phyloP scores from a whole-genome alignment of 2,329 filamentous ascomycete genomes.

The Diaporthe capsici region DNA sequence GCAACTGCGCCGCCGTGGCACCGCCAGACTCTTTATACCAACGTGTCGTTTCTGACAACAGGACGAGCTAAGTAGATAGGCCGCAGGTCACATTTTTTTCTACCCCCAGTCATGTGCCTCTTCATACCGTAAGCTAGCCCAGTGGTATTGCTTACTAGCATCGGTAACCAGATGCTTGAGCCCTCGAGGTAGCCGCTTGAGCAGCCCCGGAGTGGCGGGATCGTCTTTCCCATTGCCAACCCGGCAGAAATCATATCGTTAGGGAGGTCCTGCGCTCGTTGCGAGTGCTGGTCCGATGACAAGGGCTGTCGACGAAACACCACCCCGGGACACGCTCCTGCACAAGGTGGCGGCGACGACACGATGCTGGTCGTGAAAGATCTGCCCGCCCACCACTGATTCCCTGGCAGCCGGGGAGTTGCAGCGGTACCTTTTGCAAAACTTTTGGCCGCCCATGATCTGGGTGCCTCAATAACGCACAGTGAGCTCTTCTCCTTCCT shows the following conservation, averaged over 20 bases:
- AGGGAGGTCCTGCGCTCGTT: not conserved
- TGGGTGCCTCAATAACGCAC: not conserved
- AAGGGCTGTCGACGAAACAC: not conserved
- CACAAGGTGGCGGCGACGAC: not conserved
- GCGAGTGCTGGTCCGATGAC: not conserved
- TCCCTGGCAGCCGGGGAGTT: not conserved
- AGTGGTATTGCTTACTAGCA: not conserved
- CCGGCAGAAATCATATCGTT: not conserved
- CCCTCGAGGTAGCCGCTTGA: conserved; percentile 2
- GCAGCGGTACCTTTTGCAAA: conserved; percentile 5
- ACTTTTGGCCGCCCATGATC: not conserved
- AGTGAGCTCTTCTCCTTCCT: not conserved
- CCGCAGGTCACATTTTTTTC: conserved; percentile 18
- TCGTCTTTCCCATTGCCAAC: not conserved
- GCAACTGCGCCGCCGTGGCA: not conserved
- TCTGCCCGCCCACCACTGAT: not conserved
- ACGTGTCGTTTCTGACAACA: conserved; percentile 32
- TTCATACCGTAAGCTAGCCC: not conserved
- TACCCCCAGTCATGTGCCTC: conserved; percentile 6
- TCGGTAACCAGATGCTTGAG: not conserved
- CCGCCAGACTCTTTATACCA: conserved; percentile 17
- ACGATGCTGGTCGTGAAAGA: not conserved
- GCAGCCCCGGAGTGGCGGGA: not conserved
- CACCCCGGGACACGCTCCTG: not conserved
- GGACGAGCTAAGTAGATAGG: conserved; percentile 27